Evolutionary conservation across 2,329 filamentous ascomycete species (phyloP).

Genomic region (Scedosporium dehoogii): DNA sequence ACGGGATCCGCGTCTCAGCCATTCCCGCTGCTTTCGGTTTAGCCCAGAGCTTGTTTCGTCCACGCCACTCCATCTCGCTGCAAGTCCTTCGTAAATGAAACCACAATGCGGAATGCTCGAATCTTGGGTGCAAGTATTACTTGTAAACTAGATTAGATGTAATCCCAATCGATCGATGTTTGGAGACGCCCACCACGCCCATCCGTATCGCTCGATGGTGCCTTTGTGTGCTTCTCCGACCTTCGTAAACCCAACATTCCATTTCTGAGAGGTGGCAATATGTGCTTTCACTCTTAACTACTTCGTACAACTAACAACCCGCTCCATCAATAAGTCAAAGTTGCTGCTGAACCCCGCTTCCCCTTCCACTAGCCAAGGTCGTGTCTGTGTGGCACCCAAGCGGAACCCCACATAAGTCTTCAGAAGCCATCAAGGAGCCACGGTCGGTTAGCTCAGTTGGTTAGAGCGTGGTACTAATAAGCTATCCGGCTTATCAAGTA

Average conservation of each 20-base stretch:
- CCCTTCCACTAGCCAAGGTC: background rate
- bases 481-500: conserved; percentile 4
- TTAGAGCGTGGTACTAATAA: conserved; percentile 6
- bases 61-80: background rate
- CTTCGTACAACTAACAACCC: too few relatives aligned
- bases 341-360: background rate
- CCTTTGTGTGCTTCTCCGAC: too few relatives aligned
- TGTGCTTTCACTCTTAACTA: too few relatives aligned
- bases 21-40: background rate
- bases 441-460: conserved; percentile 5
- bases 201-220: too few relatives aligned
- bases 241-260: too few relatives aligned
- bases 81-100: background rate
- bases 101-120: too few relatives aligned
- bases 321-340: too few relatives aligned
- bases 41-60: background rate
- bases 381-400: background rate
- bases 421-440: background rate
- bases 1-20: background rate
- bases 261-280: too few relatives aligned
- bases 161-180: too few relatives aligned
- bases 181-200: too few relatives aligned
- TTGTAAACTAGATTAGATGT: too few relatives aligned
- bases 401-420: background rate
- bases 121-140: too few relatives aligned